A percentile compares a stretch with the other conserved stretches of the same genome.
These are phyloP conservation scores for Vanilla planifolia DNA, from an alignment of 106 monocot species.

Conservation along the genomic window DNA sequence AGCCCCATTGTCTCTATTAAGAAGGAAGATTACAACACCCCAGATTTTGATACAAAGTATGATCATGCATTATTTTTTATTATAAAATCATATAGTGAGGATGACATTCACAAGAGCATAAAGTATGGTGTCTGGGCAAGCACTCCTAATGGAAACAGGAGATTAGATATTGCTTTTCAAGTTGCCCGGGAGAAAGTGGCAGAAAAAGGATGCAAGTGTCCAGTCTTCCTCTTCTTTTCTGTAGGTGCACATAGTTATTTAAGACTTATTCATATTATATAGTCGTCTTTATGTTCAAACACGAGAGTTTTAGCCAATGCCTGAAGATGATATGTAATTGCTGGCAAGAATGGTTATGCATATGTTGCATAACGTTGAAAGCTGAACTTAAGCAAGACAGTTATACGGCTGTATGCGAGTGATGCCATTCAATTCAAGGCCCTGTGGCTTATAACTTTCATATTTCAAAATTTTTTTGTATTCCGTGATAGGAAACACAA, in stretches of 20 bases:
- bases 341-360: too few species aligned
- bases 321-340: too few species aligned
- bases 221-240: constrained; percentile 64
- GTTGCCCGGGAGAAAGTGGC: constrained; percentile 38
- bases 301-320: too few species aligned
- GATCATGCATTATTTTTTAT: constrained; percentile 56
- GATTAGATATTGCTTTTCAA: constrained; percentile 58
- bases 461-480: too few species aligned
- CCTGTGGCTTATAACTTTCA: too few species aligned
- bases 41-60: constrained; percentile 59
- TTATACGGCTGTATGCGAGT: too few species aligned
- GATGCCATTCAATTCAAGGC: too few species aligned
- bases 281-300: too few species aligned
- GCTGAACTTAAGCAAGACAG: too few species aligned
- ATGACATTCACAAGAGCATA: constrained; percentile 71
- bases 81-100: constrained; percentile 70
- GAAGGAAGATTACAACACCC: constrained; percentile 59
- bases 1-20: constrained; percentile 7
- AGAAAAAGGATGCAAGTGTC: constrained; percentile 48
- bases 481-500: too few species aligned
- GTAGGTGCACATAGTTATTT: constrained; percentile 27
- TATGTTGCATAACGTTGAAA: too few species aligned
- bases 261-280: too few species aligned
- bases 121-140: constrained; percentile 76
- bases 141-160: constrained; percentile 64